Evolutionary conservation across 768 basidiomycete genomes (phyloP), one percentile per base, ranked within the genome.

Genomic region (Leccinum rimulosum): DNA sequence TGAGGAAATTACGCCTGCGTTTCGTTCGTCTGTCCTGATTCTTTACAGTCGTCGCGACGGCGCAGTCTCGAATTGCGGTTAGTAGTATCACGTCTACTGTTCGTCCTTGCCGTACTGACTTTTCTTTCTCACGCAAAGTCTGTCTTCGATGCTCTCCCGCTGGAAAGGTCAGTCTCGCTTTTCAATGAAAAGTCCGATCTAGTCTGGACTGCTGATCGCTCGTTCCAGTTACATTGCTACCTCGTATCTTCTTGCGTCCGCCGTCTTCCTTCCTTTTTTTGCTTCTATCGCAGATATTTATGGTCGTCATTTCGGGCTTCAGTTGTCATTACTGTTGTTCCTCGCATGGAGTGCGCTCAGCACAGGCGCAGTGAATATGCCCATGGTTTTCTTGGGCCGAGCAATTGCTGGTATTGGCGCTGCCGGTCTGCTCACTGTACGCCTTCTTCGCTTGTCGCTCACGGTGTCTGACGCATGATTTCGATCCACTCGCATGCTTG

Each of bases 241-340:
- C 1, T 64, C 76, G 2, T 83, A 83, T 56, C 68, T 83, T 25
- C 71, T 83, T 14, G 76, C 82, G 0, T 80, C 80, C 17, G 81
- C 82, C 3, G 79, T 82, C 51, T 83, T 83, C 66, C 70, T 83
- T 9, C 82, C 82, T 6, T 63, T 84, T 8, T 83, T 80, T 48
- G 81, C 79, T 1, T 78, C 78, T 7, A 58, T 83, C 7, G 76
- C 80, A 10, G 82, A 83, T 60, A 72, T 82, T 22, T 80, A 77
- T 68, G 82, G 82, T 11, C 77, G 82, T 1, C 76, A 83, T 61
- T 73, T 72, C 58, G 77, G 80, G 1, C 68, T 82, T 35, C 82
- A 83, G 60, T 17, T 78, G 2, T 71, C 79, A 3, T 64, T 83
- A 11, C 6, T 79, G 12, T 65, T 81, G 56, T 83, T 83, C 66